Percentiles rank a stretch among this genome's conserved stretches.
These are phyloP conservation scores for Aspergillus saccharolyticus DNA, from an alignment of 495 filamentous ascomycete genomes.

Conservation along the genomic window DNA sequence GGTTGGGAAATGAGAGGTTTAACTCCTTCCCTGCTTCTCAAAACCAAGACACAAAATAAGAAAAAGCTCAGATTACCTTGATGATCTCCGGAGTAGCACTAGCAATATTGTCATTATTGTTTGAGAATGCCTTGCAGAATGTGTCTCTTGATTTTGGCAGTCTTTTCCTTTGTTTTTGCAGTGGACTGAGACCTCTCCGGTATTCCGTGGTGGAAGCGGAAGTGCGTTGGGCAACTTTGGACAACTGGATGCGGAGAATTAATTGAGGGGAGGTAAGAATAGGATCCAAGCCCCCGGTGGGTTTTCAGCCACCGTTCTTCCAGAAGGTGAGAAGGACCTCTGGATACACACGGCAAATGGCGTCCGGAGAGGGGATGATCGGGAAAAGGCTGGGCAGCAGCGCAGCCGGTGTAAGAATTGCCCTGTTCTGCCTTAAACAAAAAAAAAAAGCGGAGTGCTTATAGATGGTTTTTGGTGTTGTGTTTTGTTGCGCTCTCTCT, in stretches of 20 bases:
- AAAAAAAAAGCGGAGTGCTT: not conserved
- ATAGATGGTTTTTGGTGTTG: not conserved
- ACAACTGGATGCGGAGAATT: not conserved
- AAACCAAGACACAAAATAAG: not conserved
- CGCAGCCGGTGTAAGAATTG: not conserved
- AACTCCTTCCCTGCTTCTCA: not conserved
- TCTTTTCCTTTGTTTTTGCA: too few relatives aligned
- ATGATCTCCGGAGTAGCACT: not conserved
- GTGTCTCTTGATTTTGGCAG: too few relatives aligned
- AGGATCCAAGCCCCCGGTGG: not conserved
- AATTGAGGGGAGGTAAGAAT: not conserved
- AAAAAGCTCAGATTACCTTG: not conserved
- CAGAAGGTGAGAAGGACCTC: not conserved
- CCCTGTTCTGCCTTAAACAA: constrained; percentile 5
- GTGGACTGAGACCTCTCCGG: too few relatives aligned
- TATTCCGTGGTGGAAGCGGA: not conserved
- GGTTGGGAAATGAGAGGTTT: constrained; percentile 1
- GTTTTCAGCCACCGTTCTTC: not conserved
- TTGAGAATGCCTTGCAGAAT: not conserved
- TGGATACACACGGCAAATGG: not conserved
- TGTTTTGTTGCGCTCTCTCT: not conserved
- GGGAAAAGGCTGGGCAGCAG: not conserved
- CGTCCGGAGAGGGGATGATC: not conserved
- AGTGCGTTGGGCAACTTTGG: constrained; percentile 1
- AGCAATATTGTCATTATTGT: not conserved